A percentile compares a stretch with the other conserved stretches of the same genome.
Evolutionary conservation across 2,329 filamentous ascomycete genomes (phyloP).

Genomic region (Diaporthe sp.): DNA sequence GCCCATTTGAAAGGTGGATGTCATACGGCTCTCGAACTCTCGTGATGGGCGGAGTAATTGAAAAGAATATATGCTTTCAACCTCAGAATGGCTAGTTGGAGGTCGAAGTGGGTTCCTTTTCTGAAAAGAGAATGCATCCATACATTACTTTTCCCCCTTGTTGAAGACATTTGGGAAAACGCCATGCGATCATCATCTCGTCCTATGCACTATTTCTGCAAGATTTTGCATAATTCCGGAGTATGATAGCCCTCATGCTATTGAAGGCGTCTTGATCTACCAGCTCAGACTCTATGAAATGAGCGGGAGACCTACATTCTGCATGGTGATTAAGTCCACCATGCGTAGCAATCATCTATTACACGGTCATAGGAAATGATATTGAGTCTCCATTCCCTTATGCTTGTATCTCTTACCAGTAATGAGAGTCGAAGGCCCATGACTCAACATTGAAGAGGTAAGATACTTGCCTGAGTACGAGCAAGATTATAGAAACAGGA

Average conservation of each 20-base stretch:
- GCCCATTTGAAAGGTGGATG: too few species aligned
- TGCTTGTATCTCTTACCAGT: neutral
- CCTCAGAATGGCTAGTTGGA: too few species aligned
- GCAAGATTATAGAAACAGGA: neutral
- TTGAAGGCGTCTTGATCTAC: neutral
- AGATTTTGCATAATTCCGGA: neutral
- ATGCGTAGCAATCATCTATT: neutral
- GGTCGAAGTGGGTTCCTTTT: too few species aligned
- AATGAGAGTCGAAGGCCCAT: neutral
- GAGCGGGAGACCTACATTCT: neutral
- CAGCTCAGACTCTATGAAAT: neutral
- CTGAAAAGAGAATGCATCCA: too few species aligned
- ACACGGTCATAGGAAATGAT: neutral
- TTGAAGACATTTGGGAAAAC: too few species aligned
- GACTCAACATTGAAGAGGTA: too few species aligned
- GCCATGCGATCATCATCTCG: accelerated
- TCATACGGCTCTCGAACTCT: too few species aligned
- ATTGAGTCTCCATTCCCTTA: accelerated
- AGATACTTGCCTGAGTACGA: neutral
- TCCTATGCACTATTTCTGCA: too few species aligned
- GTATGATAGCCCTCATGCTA: neutral
- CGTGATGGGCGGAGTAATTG: too few species aligned
- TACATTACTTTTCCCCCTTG: too few species aligned
- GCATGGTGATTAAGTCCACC: neutral
- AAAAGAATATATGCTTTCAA: too few species aligned